Conservation (phyloP, 805 yeast genomes). For the Yarrowia hollandica region DNA sequence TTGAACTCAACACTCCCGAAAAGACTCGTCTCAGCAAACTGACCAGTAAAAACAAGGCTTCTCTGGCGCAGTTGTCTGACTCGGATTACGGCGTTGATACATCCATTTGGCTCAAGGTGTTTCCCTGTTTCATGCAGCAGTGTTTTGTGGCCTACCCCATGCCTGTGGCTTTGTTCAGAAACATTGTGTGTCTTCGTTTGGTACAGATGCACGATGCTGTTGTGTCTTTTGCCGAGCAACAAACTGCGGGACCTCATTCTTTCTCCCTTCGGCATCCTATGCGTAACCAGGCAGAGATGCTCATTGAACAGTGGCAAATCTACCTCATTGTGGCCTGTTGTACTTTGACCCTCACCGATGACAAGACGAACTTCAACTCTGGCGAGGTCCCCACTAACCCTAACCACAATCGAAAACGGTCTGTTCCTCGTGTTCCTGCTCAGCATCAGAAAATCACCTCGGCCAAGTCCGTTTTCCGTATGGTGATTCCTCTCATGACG, state of each 20-base stretch:
- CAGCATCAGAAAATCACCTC: conserved; percentile 92
- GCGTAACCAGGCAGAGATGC: conserved; percentile 61
- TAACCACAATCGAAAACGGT: conserved; percentile 67
- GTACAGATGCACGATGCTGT: conserved; percentile 64
- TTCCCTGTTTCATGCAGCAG: conserved; percentile 69
- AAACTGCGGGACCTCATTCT: conserved; percentile 32
- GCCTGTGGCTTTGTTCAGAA: conserved; percentile 89
- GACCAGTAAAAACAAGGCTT: conserved; percentile 57
- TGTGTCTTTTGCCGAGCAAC: conserved; percentile 35
- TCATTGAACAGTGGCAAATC: conserved; percentile 84
- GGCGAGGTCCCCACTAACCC: conserved; percentile 37
- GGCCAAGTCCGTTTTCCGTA: conserved; percentile 81
- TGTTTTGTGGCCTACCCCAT: conserved; percentile 84
- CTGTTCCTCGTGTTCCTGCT: conserved; percentile 68
- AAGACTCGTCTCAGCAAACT: conserved; percentile 66
- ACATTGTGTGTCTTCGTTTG: conserved; percentile 82
- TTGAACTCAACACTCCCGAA: conserved; percentile 66
- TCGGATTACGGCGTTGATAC: conserved; percentile 94
- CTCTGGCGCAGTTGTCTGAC: conserved; percentile 77
- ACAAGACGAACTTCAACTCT: conserved; percentile 71
- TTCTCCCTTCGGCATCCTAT: conserved; percentile 37
- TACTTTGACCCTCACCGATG: conserved; percentile 84
- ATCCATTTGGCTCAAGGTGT: conserved; percentile 91
- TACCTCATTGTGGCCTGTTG: conserved; percentile 89
- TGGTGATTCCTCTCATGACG: conserved; percentile 79